Conservation (phyloP, 805 yeast species). For the Cyberlindnera amylophila region DNA sequence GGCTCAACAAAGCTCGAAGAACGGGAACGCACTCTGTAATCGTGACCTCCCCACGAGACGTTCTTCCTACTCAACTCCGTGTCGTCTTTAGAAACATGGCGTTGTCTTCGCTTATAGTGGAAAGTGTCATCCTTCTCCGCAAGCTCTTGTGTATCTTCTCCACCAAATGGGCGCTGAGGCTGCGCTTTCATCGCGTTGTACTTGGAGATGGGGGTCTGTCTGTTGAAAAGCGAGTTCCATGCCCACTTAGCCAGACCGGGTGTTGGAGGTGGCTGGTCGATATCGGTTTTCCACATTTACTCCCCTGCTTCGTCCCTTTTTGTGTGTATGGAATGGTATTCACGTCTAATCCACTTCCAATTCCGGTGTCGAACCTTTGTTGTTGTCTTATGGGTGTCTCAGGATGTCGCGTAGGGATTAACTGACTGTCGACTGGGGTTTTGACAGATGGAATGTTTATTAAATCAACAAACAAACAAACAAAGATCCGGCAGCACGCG, state of each 20-base stretch:
- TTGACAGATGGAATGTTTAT: no score
- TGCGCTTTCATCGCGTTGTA: slow-evolving; percentile 18
- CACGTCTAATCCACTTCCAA: no score
- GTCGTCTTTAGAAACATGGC: slow-evolving; percentile 1
- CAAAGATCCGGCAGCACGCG: no score
- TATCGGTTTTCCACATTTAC: neutral
- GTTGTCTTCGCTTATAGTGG: slow-evolving; percentile 11
- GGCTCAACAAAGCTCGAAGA: slow-evolving; percentile 9
- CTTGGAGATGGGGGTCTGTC: slow-evolving; percentile 25
- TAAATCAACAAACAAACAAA: no score
- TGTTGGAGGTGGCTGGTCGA: slow-evolving; percentile 22
- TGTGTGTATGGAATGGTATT: no score
- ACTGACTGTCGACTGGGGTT: no score
- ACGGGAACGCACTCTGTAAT: slow-evolving; percentile 7
- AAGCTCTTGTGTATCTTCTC: slow-evolving; percentile 6
- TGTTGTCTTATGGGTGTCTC: no score
- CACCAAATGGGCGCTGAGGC: neutral
- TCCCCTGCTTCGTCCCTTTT: no score
- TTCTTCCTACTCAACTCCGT: slow-evolving; percentile 7
- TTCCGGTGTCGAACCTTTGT: no score
- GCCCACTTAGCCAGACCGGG: slow-evolving; percentile 29
- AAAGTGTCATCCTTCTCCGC: slow-evolving; percentile 16
- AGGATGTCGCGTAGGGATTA: no score
- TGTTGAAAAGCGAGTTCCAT: slow-evolving; percentile 23
- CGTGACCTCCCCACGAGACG: slow-evolving; percentile 16